A percentile compares a stretch with the other conserved stretches of the same genome.
Conservation (phyloP, 495 filamentous ascomycete species). For the Trichocladium antarcticum region DNA sequence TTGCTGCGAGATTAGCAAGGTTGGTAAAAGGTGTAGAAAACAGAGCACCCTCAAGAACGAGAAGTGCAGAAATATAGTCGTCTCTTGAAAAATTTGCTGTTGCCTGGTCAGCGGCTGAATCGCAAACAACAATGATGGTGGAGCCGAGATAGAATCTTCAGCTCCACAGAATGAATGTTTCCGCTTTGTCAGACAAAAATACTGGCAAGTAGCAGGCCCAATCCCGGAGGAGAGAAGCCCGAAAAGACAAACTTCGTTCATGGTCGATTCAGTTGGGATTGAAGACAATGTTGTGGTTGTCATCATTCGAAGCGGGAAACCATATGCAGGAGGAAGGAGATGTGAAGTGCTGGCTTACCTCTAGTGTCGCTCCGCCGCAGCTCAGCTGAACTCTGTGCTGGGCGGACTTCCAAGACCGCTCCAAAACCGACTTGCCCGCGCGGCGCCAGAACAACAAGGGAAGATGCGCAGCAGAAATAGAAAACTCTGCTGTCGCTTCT, state of each 20-base stretch:
- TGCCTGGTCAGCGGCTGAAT: constrained; percentile 7
- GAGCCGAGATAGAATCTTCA: background rate
- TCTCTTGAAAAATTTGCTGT: constrained; percentile 8
- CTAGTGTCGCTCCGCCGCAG: background rate
- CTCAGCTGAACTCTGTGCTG: background rate
- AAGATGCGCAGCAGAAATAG: background rate
- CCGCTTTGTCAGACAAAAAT: constrained; percentile 64
- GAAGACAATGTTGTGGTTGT: constrained; percentile 70
- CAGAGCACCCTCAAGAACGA: too few species aligned
- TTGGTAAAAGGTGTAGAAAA: background rate
- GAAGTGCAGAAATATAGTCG: background rate
- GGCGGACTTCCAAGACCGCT: background rate
- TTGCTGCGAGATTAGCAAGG: constrained; percentile 3
- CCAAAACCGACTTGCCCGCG: constrained; percentile 2
- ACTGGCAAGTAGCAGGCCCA: constrained; percentile 96
- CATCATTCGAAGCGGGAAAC: constrained; percentile 54
- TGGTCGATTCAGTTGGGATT: constrained; percentile 90
- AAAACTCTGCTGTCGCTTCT: background rate
- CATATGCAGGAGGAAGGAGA: background rate
- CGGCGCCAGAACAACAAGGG: background rate
- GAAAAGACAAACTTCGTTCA: constrained; percentile 65
- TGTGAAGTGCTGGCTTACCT: constrained; percentile 17
- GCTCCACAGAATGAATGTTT: constrained; percentile 4
- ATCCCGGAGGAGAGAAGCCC: constrained; percentile 51
- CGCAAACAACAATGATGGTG: constrained; percentile 3